These are phyloP conservation scores for Plasmodium adleri DNA, from an alignment of 169 alveolate genomes.

Conservation along the genomic window DNA sequence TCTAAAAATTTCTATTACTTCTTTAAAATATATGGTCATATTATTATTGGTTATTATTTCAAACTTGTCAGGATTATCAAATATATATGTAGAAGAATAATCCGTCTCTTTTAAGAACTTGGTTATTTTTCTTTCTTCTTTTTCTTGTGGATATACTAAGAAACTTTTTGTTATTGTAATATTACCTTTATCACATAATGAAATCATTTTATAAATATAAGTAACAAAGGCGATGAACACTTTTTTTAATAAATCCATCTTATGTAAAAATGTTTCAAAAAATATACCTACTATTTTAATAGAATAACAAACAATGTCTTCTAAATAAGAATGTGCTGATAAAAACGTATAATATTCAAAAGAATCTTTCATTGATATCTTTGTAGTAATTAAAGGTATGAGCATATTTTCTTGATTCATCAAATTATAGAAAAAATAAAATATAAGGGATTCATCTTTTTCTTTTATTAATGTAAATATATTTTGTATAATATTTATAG, in stretches of 20 bases:
- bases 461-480: constrained; percentile 33
- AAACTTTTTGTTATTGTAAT: constrained; percentile 36
- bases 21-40: constrained; percentile 56
- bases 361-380: background rate
- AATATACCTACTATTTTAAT: constrained; percentile 31
- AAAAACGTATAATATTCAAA: constrained; percentile 8
- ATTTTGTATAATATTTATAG: constrained; percentile 56
- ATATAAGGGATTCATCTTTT: constrained; percentile 52
- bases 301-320: constrained; percentile 52
- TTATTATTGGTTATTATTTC: constrained; percentile 5
- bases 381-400: constrained; percentile 27
- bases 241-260: constrained; percentile 7
- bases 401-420: constrained; percentile 14
- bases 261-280: constrained; percentile 43
- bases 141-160: background rate
- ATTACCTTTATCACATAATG: constrained; percentile 28
- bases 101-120: background rate
- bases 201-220: constrained; percentile 28
- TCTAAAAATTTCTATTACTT: constrained; percentile 47
- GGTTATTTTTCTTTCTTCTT: background rate
- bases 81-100: background rate
- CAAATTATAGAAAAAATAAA: constrained; percentile 42
- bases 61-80: background rate
- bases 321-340: constrained; percentile 28
- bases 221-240: constrained; percentile 30